Conservation (phyloP, 2,329 filamentous ascomycete species). For the Emergomyces orientalis region DNA sequence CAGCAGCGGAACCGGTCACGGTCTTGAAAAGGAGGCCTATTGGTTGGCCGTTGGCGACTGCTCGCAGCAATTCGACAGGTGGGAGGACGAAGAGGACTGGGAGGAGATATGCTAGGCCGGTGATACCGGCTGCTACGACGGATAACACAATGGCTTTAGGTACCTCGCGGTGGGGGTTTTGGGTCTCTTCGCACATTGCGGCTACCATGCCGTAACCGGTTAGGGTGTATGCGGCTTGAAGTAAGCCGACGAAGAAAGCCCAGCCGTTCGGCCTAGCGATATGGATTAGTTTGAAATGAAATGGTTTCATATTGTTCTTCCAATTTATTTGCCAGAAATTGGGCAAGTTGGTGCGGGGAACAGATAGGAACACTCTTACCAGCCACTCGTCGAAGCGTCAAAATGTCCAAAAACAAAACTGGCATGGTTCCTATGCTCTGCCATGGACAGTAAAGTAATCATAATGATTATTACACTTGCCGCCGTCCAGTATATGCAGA, state of each 20-base stretch:
- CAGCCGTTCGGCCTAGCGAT: constrained; percentile 50
- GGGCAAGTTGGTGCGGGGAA: background rate
- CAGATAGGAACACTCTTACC: constrained; percentile 34
- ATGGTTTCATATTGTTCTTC: background rate
- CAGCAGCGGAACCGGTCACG: constrained; percentile 61
- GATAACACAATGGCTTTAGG: constrained; percentile 63
- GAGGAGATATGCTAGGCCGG: constrained; percentile 58
- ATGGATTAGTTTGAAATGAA: background rate
- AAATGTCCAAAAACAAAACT: constrained; percentile 61
- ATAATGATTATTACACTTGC: constrained; percentile 60
- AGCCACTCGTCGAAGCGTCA: constrained; percentile 56
- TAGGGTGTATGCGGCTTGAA: constrained; percentile 49
- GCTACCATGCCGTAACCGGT: constrained; percentile 61
- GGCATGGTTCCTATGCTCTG: constrained; percentile 46
- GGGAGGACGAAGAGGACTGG: constrained; percentile 69
- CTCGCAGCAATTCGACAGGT: constrained; percentile 53
- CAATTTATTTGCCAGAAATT: background rate
- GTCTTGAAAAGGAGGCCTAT: constrained; percentile 68
- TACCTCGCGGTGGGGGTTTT: constrained; percentile 58
- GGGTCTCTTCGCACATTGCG: constrained; percentile 63
- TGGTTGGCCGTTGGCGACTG: constrained; percentile 62
- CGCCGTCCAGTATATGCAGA: constrained; percentile 64
- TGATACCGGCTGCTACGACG: constrained; percentile 57
- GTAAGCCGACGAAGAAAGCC: constrained; percentile 62
- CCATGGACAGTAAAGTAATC: constrained; percentile 52